These are phyloP conservation scores for Penicillium arizonense DNA, from an alignment of 495 filamentous ascomycete genomes.

Conservation along the genomic window DNA sequence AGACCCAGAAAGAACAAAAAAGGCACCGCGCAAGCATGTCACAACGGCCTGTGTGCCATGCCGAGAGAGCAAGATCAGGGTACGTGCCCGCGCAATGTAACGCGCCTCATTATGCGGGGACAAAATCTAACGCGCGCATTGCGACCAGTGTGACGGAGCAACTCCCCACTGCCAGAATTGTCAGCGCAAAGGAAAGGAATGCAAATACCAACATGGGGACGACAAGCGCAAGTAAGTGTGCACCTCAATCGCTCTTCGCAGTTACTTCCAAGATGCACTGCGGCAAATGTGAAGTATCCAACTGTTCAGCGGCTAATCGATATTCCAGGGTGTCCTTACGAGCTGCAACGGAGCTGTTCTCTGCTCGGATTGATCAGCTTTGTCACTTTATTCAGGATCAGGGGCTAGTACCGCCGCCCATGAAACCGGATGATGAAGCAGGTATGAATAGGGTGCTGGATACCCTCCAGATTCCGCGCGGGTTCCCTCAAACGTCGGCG, in stretches of 20 bases:
- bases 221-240: constrained; percentile 47
- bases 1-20: constrained; percentile 35
- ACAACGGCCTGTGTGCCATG: constrained; percentile 50
- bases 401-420: constrained; percentile 39
- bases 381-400: constrained; percentile 45
- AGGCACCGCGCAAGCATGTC: constrained; percentile 42
- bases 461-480: constrained; percentile 43
- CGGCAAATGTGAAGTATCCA: neutral
- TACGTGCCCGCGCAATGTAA: constrained; percentile 15
- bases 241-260: too few relatives aligned
- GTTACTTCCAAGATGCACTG: neutral
- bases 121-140: neutral
- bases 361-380: constrained; percentile 45
- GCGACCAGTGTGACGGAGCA: constrained; percentile 43
- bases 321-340: constrained; percentile 43
- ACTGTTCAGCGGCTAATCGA: constrained; percentile 5
- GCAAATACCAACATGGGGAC: constrained; percentile 49
- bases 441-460: constrained; percentile 45
- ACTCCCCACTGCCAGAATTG: constrained; percentile 49
- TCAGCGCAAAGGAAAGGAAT: constrained; percentile 44
- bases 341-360: constrained; percentile 48
- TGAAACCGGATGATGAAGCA: constrained; percentile 45
- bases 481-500: constrained; percentile 12
- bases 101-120: neutral
- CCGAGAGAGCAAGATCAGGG: constrained; percentile 50